These are phyloP conservation scores for Paratinospora sagittata DNA, from an alignment of 164 flowering plant species.

Conservation along the genomic window DNA sequence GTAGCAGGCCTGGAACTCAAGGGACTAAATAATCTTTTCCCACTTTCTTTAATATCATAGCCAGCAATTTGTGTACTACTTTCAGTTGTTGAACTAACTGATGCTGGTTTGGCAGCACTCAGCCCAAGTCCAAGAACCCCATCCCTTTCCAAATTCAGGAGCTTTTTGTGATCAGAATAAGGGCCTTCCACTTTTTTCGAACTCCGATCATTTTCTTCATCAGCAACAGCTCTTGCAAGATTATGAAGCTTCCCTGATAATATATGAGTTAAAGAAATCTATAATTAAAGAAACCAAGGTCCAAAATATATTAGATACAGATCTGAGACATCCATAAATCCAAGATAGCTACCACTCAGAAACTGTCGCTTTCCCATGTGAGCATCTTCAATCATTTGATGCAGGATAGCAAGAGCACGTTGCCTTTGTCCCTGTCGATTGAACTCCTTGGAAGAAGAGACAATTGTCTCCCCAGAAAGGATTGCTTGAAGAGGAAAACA, in stretches of 20 bases:
- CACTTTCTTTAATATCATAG: conserved; percentile 66
- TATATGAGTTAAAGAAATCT: conserved; percentile 9
- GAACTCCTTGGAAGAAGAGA: conserved; percentile 45
- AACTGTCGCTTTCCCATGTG: conserved; percentile 94
- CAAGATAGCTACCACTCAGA: conserved; percentile 62
- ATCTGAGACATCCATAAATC: background rate
- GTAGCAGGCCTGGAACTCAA: conserved; percentile 69
- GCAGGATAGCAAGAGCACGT: conserved; percentile 85
- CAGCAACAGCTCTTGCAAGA: conserved; percentile 94
- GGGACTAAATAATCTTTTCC: conserved; percentile 69
- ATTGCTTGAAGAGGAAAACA: conserved; percentile 60
- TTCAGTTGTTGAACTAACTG: conserved; percentile 37
- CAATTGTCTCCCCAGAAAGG: conserved; percentile 51
- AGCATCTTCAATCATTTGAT: conserved; percentile 99
- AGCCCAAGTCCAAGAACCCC: conserved; percentile 89
- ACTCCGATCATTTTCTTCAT: conserved; percentile 67
- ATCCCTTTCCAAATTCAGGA: conserved; percentile 43
- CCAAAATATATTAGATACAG: background rate
- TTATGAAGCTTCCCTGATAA: conserved; percentile 92
- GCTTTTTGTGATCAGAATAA: conserved; percentile 36
- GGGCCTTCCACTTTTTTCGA: conserved; percentile 43
- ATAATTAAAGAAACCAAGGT: conserved; percentile 1
- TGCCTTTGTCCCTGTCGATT: conserved; percentile 84
- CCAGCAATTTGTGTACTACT: conserved; percentile 30
- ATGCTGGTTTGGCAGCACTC: conserved; percentile 37